These are phyloP conservation scores for Drosera capensis DNA, from an alignment of 148 eudicot genomes.

Conservation along the genomic window DNA sequence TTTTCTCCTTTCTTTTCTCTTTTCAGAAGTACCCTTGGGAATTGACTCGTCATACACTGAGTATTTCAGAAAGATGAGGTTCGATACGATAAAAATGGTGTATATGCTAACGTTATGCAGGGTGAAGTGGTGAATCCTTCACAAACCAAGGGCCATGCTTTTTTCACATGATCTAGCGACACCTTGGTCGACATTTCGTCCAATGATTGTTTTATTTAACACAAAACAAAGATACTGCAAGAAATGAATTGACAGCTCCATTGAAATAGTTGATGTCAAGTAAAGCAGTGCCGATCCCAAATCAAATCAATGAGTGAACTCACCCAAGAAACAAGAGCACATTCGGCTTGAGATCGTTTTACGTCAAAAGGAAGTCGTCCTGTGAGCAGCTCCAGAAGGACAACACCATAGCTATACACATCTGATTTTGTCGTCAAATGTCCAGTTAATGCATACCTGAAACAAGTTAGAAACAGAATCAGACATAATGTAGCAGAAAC, in stretches of 20 bases:
- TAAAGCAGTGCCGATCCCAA: neutral
- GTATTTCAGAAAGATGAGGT: too few relatives aligned
- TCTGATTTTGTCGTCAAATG: conserved; percentile 92
- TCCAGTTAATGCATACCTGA: conserved; percentile 87
- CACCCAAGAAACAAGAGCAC: conserved; percentile 92
- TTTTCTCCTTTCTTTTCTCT: too few relatives aligned
- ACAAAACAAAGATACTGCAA: neutral
- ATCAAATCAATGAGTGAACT: conserved; percentile 11
- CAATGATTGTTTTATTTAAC: too few relatives aligned
- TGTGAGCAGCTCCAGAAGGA: conserved; percentile 80
- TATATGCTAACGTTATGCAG: too few relatives aligned
- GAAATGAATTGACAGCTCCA: neutral
- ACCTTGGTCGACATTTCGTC: too few relatives aligned
- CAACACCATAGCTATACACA: conserved; percentile 94
- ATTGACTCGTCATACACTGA: too few relatives aligned
- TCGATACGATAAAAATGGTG: too few relatives aligned
- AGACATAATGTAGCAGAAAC: neutral
- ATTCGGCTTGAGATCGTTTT: conserved; percentile 81
- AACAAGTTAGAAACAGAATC: neutral
- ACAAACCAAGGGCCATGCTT: too few relatives aligned
- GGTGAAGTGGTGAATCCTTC: too few relatives aligned
- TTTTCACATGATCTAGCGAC: too few relatives aligned
- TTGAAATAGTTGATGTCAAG: neutral
- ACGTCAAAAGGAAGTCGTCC: conserved; percentile 89
- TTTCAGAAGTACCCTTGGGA: too few relatives aligned